phyloP scores from a whole-genome alignment of 2,329 filamentous ascomycete species.

The Periglandula ipomoeae region DNA sequence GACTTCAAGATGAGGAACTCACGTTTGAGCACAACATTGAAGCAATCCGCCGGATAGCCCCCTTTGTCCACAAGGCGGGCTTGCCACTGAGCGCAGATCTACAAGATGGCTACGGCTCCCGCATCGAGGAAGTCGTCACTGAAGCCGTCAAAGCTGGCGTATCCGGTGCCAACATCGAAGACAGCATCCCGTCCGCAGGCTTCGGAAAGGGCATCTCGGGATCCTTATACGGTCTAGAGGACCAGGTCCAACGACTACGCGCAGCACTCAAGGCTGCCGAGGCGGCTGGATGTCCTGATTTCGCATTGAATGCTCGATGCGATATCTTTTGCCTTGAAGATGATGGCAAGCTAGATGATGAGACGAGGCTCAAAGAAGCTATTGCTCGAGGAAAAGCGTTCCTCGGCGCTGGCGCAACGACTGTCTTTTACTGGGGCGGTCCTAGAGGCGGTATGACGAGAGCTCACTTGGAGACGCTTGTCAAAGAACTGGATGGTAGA shows the following conservation, averaged over 20 bases:
- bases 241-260: no score
- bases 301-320: no score
- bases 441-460: constrained; percentile 30
- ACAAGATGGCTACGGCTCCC: constrained; percentile 49
- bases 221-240: constrained; percentile 28
- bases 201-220: constrained; percentile 21
- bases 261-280: no score
- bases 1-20: constrained; percentile 38
- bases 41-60: constrained; percentile 34
- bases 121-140: constrained; percentile 34
- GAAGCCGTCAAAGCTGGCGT: constrained; percentile 40
- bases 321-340: no score
- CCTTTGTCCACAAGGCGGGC: constrained; percentile 27
- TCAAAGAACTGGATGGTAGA: constrained; percentile 37
- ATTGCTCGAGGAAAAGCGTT: constrained; percentile 48
- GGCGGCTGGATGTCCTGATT: no score
- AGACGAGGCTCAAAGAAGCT: no score
- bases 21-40: constrained; percentile 41
- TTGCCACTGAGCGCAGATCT: constrained; percentile 48
- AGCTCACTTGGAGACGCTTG: constrained; percentile 37
- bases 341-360: no score
- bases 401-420: constrained; percentile 47
- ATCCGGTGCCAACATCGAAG: constrained; percentile 52
- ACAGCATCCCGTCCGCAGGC: constrained; percentile 30
- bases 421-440: constrained; percentile 52